Conservation (phyloP, 257 asterid genomes). For the Linaria vulgaris region DNA sequence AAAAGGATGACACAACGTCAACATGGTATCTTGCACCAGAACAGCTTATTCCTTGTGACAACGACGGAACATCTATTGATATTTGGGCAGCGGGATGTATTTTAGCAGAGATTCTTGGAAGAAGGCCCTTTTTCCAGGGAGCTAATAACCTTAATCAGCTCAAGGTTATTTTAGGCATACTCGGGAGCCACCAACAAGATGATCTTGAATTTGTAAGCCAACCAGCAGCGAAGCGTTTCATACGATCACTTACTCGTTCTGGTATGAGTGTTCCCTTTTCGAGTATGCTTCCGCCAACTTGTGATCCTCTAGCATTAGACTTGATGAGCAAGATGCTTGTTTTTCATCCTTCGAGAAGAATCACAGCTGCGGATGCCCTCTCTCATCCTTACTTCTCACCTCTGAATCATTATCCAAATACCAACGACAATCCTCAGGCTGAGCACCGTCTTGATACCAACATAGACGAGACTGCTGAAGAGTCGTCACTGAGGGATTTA, state of each 20-base stretch:
- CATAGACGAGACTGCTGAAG: too few species aligned
- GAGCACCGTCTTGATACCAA: too few species aligned
- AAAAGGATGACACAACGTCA: slow-evolving; percentile 39
- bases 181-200: slow-evolving; percentile 38
- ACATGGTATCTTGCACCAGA: slow-evolving; percentile 50
- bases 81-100: slow-evolving; percentile 48
- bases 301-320: too few species aligned
- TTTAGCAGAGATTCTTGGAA: slow-evolving; percentile 44
- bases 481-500: too few species aligned
- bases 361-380: too few species aligned
- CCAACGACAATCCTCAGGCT: too few species aligned
- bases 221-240: slow-evolving; percentile 27
- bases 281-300: too few species aligned
- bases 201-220: slow-evolving; percentile 37
- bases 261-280: too few species aligned
- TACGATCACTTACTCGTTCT: slow-evolving; percentile 25
- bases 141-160: slow-evolving; percentile 37
- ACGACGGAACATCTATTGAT: slow-evolving; percentile 38
- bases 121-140: slow-evolving; percentile 42
- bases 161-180: slow-evolving; percentile 39
- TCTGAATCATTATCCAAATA: too few species aligned
- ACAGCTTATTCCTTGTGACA: slow-evolving; percentile 43
- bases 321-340: too few species aligned
- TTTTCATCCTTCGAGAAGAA: too few species aligned
- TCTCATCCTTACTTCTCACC: too few species aligned